A percentile compares a stretch with the other conserved stretches of the same genome.
Evolutionary conservation across 148 eudicot genomes (phyloP).

Genomic region (Arctostaphylos glauca): DNA sequence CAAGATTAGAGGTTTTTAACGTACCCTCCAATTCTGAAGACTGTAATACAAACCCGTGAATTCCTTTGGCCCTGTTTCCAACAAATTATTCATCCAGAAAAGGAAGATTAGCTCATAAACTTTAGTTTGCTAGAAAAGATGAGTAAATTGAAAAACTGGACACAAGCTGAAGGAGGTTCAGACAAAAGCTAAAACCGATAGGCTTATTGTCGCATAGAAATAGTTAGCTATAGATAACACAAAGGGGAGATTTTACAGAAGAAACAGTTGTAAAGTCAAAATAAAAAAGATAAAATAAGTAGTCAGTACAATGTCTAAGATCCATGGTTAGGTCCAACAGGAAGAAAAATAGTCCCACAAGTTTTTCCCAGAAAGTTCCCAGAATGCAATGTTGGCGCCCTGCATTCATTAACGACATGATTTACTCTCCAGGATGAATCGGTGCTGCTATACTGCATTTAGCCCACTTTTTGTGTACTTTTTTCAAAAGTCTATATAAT

Average conservation of each 20-base stretch:
- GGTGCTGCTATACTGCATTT: neutral
- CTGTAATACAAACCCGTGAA: constrained; percentile 68
- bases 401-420: neutral
- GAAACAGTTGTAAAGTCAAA: neutral
- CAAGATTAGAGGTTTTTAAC: neutral
- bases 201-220: neutral
- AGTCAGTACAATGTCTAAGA: neutral
- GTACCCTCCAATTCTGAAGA: constrained; percentile 93
- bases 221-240: neutral
- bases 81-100: neutral
- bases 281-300: neutral
- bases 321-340: neutral
- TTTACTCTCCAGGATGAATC: neutral
- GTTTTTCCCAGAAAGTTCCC: neutral
- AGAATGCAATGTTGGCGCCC: neutral
- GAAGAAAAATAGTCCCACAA: neutral
- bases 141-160: neutral
- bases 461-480: neutral
- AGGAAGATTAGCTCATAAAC: neutral
- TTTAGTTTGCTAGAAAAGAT: neutral
- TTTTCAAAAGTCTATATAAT: neutral
- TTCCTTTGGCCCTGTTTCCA: constrained; percentile 77
- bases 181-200: neutral
- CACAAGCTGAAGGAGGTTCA: neutral
- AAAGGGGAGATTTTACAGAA: neutral